A percentile compares a stretch with the other conserved stretches of the same genome.
Evolutionary conservation across 306 rosid genomes (phyloP).

Genomic region (Prunus mira): DNA sequence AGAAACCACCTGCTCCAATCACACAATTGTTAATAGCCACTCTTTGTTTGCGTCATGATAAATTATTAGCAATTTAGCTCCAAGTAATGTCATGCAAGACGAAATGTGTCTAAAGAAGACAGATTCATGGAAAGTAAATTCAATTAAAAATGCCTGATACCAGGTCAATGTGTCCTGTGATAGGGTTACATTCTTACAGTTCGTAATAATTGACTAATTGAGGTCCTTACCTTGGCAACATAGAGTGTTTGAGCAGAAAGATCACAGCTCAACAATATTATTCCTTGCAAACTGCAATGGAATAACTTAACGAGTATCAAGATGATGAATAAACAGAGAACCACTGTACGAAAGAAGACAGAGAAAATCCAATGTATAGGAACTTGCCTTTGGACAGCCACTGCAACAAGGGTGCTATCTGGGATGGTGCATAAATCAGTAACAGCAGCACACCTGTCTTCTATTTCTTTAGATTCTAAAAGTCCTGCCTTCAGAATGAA

Average conservation of each 20-base stretch:
- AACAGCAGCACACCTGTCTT: conserved; percentile 52
- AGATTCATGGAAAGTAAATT: neutral
- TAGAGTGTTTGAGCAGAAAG: conserved; percentile 50
- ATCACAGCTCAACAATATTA: conserved; percentile 60
- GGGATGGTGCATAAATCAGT: conserved; percentile 59
- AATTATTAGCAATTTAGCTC: neutral
- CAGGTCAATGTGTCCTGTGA: neutral
- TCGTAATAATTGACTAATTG: conserved; percentile 1
- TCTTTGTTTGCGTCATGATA: neutral
- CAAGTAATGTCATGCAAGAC: conserved; percentile 7
- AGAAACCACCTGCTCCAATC: conserved; percentile 57
- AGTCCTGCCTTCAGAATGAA: conserved; percentile 71
- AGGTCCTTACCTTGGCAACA: conserved; percentile 57
- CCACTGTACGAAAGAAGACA: conserved; percentile 8
- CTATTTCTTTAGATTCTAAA: conserved; percentile 52
- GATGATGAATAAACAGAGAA: conserved; percentile 18
- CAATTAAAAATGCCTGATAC: neutral
- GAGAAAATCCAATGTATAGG: conserved; percentile 1
- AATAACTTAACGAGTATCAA: conserved; percentile 17
- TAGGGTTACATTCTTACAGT: neutral
- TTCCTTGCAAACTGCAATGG: conserved; percentile 73
- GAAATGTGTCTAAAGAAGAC: neutral
- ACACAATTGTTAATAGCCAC: neutral
- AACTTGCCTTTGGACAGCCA: conserved; percentile 80
- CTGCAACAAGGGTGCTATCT: conserved; percentile 72